Conservation (phyloP, 2,329 filamentous ascomycete genomes). For the Fusarium bulbicola region DNA sequence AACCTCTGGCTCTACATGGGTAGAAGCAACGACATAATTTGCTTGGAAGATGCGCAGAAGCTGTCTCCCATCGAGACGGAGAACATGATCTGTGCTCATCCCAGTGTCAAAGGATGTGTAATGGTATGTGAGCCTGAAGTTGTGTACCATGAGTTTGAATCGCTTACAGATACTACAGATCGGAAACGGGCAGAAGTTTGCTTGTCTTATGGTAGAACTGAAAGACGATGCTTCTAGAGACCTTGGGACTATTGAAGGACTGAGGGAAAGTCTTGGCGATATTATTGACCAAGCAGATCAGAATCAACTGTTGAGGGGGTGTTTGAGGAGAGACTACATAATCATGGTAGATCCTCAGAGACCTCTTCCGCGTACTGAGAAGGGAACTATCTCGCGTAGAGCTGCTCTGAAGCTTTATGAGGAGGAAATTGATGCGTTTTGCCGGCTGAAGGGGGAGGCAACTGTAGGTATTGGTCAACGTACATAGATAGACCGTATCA, state of each 20-base stretch:
- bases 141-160: rapidly evolving
- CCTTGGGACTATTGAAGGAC: rapidly evolving
- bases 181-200: not conserved
- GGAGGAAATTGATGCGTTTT: not conserved
- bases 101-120: not conserved
- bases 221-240: not conserved
- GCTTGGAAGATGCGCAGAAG: not conserved
- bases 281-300: not conserved
- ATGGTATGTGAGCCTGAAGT: not conserved
- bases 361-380: not conserved
- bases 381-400: not conserved
- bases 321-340: not conserved
- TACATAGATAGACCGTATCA: not conserved
- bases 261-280: not conserved
- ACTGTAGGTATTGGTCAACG: not conserved
- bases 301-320: not conserved
- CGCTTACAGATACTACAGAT: rapidly evolving
- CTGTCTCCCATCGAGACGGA: not conserved
- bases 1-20: not conserved
- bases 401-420: not conserved
- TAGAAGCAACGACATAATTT: not conserved
- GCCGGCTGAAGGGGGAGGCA: not conserved
- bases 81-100: not conserved
- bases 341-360: not conserved
- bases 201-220: not conserved